Evolutionary conservation across 257 asterid genomes (phyloP).

Genomic region (Solanum chmielewskii): DNA sequence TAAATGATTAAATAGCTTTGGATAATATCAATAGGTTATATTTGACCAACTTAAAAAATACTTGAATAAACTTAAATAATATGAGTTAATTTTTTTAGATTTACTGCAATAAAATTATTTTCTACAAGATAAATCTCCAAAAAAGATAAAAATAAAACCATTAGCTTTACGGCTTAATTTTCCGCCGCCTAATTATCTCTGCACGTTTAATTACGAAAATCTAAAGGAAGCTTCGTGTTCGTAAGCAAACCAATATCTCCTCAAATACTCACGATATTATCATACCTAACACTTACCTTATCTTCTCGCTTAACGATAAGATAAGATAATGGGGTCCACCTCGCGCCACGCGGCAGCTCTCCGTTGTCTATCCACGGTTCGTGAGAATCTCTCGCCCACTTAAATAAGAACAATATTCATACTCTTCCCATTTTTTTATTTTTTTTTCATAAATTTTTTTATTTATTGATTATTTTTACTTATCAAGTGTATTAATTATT

Average conservation of each 20-base stretch:
- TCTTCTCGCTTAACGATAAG: not conserved
- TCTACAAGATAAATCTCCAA: no score
- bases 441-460: not conserved
- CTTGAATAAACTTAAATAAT: no score
- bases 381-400: conserved; percentile 5
- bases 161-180: no score
- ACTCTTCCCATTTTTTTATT: not conserved
- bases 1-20: no score
- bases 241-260: not conserved
- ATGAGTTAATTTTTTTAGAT: no score
- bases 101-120: no score
- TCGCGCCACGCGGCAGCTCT: conserved; percentile 31
- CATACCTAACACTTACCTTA: not conserved
- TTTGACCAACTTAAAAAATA: no score
- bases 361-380: not conserved
- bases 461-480: no score
- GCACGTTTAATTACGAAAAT: not conserved
- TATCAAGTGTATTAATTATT: no score
- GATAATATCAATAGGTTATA: no score
- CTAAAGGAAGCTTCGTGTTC: conserved; percentile 1
- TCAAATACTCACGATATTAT: conserved; percentile 11
- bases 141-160: no score
- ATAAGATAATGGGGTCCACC: not conserved
- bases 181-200: not conserved
- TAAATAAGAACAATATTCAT: not conserved